Base-by-base conservation (phyloP, 2,329 filamentous ascomycete genomes). In the Talaromyces sp. region DNA sequence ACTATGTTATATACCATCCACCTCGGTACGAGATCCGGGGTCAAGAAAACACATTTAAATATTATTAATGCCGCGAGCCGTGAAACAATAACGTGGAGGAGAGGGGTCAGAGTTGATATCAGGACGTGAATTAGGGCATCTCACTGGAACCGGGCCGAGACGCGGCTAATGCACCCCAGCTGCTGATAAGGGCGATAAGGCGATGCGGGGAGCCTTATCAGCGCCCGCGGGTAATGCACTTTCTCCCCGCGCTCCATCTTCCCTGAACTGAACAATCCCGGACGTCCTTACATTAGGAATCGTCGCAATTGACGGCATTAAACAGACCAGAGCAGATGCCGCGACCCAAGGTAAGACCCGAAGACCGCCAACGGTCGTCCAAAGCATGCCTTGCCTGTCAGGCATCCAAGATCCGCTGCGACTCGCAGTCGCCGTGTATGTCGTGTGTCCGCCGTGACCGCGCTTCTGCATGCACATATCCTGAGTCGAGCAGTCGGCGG, bases 321-420 rank as follows among this genome's bases (percentile, higher is more conserved):
- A 19, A 11, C 21, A 46, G 9, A 46, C 1, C 11, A 21, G n/a
- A 54, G 50, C 26, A 52, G 32, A 84, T 84, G 81, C 80, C 81
- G 61, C 80, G 81, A 24, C 80, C 80, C 12, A 82, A 78, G 64
- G 80, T 83, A 24, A 75, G 74, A 19, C 78, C 79, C 1, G 76
- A 77, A 54, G 77, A 82, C 62, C 77, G 81, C 4, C 76, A 79
- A 60, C 75, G 81, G 46, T 79, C 79, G 17, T 75, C 74, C 24
- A 77, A 80, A 60, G 81, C 81, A 8, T 83, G 81, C 63, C 72
- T 75, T 53, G 67, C 75, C 6, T 83, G 81, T 64, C 76, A 79
- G 31, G 71, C 74, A 14, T 77, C 80, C 9, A 83, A 83, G 69
- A 83, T 81, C 68, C 72, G 79, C 63, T 83, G 81, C 65, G 79